Conservation (phyloP, 2,329 filamentous ascomycete species). For the Fusarium drepaniforme region DNA sequence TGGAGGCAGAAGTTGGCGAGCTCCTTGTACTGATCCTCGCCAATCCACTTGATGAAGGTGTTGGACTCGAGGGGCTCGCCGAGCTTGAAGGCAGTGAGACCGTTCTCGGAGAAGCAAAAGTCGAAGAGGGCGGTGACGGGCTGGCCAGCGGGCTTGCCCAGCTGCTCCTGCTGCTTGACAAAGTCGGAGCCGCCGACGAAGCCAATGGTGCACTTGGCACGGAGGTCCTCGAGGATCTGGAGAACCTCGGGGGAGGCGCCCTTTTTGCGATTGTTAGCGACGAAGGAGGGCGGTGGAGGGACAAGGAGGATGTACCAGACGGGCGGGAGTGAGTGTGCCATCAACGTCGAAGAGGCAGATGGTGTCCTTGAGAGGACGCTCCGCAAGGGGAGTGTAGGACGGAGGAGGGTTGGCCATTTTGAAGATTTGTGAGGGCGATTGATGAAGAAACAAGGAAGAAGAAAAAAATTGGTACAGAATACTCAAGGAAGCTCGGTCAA, state of each 20-base stretch:
- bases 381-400: conserved; percentile 78
- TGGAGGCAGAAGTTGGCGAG: conserved; percentile 81
- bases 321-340: conserved; percentile 86
- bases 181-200: conserved; percentile 95
- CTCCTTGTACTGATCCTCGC: conserved; percentile 85
- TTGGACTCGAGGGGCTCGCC: conserved; percentile 81
- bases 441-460: conserved; percentile 10
- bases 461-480: conserved; percentile 5
- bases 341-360: conserved; percentile 98
- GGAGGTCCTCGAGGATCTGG: conserved; percentile 80
- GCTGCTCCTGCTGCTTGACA: conserved; percentile 94
- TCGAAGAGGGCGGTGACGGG: conserved; percentile 92
- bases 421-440: conserved; percentile 5
- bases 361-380: conserved; percentile 91
- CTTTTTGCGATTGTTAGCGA: conserved; percentile 55
- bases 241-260: conserved; percentile 85
- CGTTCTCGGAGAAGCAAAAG: conserved; percentile 98
- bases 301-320: conserved; percentile 68
- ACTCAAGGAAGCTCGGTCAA: conserved; percentile 20
- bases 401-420: conserved; percentile 57
- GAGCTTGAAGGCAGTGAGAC: conserved; percentile 88
- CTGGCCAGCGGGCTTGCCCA: conserved; percentile 72
- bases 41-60: conserved; percentile 93
- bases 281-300: neutral
- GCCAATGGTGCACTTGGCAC: conserved; percentile 89